Evolutionary conservation across 2,329 filamentous ascomycete species (phyloP), one percentile per base, ranked within the genome.

Genomic region (Ophiostoma angusticollis): DNA sequence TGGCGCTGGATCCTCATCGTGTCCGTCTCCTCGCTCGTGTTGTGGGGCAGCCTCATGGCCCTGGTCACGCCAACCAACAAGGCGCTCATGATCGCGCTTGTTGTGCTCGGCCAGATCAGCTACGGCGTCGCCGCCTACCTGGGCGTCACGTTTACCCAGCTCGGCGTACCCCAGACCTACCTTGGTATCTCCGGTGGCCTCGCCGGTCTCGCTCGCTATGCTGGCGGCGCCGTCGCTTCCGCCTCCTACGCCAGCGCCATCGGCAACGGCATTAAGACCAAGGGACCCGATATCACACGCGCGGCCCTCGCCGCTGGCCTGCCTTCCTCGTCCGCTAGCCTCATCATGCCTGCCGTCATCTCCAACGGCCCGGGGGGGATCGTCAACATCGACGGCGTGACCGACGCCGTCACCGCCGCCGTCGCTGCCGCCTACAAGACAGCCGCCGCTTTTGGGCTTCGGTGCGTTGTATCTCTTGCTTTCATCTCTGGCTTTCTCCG

Each of bases 111-210:
- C 9, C 35, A 37, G 14, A 16, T 25, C 5, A 9, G n/a, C 7
- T 37, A 28, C 14, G 35, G 35, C 14, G 21, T 18, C 7, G 35
- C 35, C 19, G 17, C 18, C 4, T 37, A 37, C 25, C 37, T 55
- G 52, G 9, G 45, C 42, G 6, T 49, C 48, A 12, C 50, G 56
- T 6, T 53, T 61, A 16, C 55, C 57, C 3, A 31, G 46, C 4
- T 58, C 56, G 2, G 59, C 48, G 49, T 59, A 1, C 25, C 50
- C 9, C 49, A 48, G 12, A 39, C 59, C 9, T 43, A 29, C 6
- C 35, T 37, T 4, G 35, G 35, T 13, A 21, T 37, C 9, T 29
- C 16, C 9, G 35, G 35, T 3, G 24, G 35, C 5, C 14, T 37
- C 4, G 35, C 35, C 7, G 35, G 24, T 18, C n/a, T 30, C 8